Percentiles rank a stretch among this genome's conserved stretches.
These are phyloP conservation scores for Lentinula aciculospora DNA, from an alignment of 768 basidiomycete genomes.

Conservation along the genomic window DNA sequence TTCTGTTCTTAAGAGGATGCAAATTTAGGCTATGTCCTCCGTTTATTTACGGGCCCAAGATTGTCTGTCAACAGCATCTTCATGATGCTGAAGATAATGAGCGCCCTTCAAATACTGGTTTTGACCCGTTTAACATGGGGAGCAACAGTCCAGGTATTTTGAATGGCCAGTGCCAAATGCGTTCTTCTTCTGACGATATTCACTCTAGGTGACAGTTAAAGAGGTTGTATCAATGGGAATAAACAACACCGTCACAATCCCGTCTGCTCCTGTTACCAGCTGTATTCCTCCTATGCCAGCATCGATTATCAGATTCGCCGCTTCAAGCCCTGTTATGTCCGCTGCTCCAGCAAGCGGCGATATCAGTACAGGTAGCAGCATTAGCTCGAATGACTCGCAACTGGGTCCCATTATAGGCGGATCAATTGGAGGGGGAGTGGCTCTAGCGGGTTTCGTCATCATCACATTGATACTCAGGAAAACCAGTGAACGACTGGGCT, in stretches of 20 bases:
- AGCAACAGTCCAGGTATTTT: neutral
- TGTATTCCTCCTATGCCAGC: neutral
- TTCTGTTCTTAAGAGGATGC: slow-evolving; percentile 3
- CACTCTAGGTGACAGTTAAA: neutral
- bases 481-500: neutral
- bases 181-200: neutral
- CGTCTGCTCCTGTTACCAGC: neutral
- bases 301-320: neutral
- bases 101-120: neutral
- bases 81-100: neutral
- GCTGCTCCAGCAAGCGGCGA: neutral
- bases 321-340: neutral
- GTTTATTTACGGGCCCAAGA: too few species aligned
- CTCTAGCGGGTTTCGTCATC: neutral
- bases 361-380: neutral
- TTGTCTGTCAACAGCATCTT: too few species aligned
- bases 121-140: neutral
- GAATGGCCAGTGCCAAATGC: neutral
- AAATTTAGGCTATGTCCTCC: too few species aligned
- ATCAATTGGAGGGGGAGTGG: neutral
- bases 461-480: neutral
- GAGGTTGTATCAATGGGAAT: neutral
- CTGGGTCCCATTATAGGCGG: neutral
- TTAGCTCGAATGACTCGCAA: neutral
- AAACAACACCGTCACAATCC: neutral